phyloP scores from a whole-genome alignment of 1,139 yeast species.

The Candida pseudoviswanathii region DNA sequence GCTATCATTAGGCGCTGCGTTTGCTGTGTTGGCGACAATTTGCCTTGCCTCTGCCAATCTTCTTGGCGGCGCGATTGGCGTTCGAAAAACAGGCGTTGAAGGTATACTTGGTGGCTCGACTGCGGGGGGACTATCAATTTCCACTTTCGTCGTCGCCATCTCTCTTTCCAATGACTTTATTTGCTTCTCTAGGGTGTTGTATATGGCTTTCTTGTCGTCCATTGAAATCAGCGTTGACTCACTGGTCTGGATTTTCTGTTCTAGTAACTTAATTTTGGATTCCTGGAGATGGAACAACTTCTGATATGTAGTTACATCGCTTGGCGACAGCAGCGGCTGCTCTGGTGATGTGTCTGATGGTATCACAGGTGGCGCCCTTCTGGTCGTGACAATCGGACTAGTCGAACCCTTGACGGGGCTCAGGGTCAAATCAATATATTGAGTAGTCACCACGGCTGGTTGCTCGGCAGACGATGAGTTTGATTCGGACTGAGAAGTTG shows the following conservation, averaged over 20 bases:
- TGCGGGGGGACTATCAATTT: slow-evolving; percentile 1
- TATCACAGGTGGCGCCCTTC: slow-evolving; percentile 5
- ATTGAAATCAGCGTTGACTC: slow-evolving; percentile 40
- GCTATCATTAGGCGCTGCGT: not conserved
- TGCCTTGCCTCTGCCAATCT: slow-evolving; percentile 13
- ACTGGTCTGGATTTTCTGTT: slow-evolving; percentile 28
- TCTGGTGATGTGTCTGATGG: not conserved
- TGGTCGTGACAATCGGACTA: not conserved
- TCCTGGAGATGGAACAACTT: slow-evolving; percentile 22
- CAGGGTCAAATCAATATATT: slow-evolving; percentile 3
- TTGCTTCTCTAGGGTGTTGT: slow-evolving; percentile 24
- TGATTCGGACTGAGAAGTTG: not conserved
- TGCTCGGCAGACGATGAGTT: not conserved
- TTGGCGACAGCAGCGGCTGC: not conserved
- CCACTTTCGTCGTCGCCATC: slow-evolving; percentile 4
- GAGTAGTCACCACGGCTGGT: not conserved
- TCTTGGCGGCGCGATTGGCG: slow-evolving; percentile 8
- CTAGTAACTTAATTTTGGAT: slow-evolving; percentile 27
- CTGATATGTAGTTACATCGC: not conserved
- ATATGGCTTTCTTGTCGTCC: slow-evolving; percentile 33
- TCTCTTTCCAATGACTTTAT: slow-evolving; percentile 17
- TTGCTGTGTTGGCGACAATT: slow-evolving; percentile 15
- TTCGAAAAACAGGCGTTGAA: slow-evolving; percentile 8
- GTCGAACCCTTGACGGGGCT: slow-evolving; percentile 1
- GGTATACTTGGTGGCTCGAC: no score